A percentile compares a stretch with the other conserved stretches of the same genome.
Conservation (phyloP, 23 red algal genomes). For the Gracilaria gracilis region DNA sequence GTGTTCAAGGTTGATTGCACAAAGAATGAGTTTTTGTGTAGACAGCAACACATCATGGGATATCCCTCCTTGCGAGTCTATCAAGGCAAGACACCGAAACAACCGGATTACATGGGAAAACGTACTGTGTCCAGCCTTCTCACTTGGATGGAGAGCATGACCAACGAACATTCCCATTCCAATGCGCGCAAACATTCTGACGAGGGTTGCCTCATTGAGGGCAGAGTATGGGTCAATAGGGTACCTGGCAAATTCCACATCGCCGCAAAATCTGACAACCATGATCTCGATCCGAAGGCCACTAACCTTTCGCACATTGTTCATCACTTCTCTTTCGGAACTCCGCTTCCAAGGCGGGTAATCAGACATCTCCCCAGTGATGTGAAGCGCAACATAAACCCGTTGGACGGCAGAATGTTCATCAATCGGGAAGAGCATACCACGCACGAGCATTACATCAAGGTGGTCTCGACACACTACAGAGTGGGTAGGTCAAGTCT, state of each 20-base stretch:
- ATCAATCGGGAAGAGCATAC: slow-evolving; percentile 67
- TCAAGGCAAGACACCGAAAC: slow-evolving; percentile 43
- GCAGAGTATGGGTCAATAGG: slow-evolving; percentile 79
- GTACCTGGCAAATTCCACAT: slow-evolving; percentile 84
- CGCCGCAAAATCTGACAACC: slow-evolving; percentile 70
- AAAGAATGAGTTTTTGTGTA: slow-evolving; percentile 70
- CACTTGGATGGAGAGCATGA: slow-evolving; percentile 81
- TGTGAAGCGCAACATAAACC: slow-evolving; percentile 69
- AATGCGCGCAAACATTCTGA: slow-evolving; percentile 48
- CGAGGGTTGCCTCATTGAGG: slow-evolving; percentile 79
- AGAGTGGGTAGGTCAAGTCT: slow-evolving; percentile 75
- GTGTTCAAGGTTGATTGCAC: slow-evolving; percentile 84
- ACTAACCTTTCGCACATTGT: slow-evolving; percentile 84
- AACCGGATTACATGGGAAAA: slow-evolving; percentile 73
- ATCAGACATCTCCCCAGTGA: slow-evolving; percentile 66
- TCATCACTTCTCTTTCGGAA: slow-evolving; percentile 84
- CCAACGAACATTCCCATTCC: slow-evolving; percentile 75
- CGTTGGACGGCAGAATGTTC: slow-evolving; percentile 73
- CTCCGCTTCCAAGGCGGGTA: slow-evolving; percentile 51
- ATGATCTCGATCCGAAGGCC: slow-evolving; percentile 74
- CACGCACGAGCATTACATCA: slow-evolving; percentile 84
- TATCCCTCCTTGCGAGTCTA: slow-evolving; percentile 80
- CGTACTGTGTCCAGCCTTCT: slow-evolving; percentile 68
- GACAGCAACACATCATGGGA: slow-evolving; percentile 62
- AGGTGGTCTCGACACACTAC: slow-evolving; percentile 82